Evolutionary conservation across 2,329 filamentous ascomycete genomes (phyloP).

Genomic region (Fusarium chuoi): DNA sequence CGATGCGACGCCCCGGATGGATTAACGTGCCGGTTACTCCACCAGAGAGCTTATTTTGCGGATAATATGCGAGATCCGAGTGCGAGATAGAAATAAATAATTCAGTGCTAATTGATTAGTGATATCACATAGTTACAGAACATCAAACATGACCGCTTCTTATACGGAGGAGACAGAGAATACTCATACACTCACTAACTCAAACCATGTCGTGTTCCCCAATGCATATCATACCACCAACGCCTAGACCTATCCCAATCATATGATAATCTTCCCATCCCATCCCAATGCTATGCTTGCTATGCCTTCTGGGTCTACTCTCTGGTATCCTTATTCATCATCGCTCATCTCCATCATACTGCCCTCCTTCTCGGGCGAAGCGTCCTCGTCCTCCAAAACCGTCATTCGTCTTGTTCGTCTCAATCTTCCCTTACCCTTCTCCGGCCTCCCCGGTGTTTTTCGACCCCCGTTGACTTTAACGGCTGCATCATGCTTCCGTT

Average conservation of each 20-base stretch:
- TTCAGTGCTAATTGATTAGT: neutral
- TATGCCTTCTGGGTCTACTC: neutral
- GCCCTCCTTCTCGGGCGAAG: slow-evolving; percentile 53
- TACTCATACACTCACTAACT: neutral
- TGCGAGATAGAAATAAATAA: slow-evolving; percentile 5
- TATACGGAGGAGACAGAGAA: neutral
- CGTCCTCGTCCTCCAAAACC: slow-evolving; percentile 49
- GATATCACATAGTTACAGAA: neutral
- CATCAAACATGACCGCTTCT: neutral
- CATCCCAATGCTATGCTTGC: slow-evolving; percentile 12
- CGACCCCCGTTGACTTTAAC: slow-evolving; percentile 50
- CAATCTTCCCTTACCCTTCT: slow-evolving; percentile 60
- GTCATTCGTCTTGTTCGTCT: slow-evolving; percentile 47
- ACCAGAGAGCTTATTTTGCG: slow-evolving; percentile 3
- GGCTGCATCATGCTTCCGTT: slow-evolving; percentile 58
- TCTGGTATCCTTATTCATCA: slow-evolving; percentile 52
- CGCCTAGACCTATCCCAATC: slow-evolving; percentile 29
- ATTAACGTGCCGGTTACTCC: slow-evolving; percentile 28
- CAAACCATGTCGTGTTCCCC: neutral
- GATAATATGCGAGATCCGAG: slow-evolving; percentile 8
- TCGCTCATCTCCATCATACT: slow-evolving; percentile 68
- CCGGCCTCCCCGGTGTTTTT: slow-evolving; percentile 40
- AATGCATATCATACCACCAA: slow-evolving; percentile 24
- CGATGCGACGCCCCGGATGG: slow-evolving; percentile 20
- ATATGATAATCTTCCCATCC: slow-evolving; percentile 4